Evolutionary conservation across 352 stramenopile genomes (phyloP).

Genomic region (Globisporangium middletonii): DNA sequence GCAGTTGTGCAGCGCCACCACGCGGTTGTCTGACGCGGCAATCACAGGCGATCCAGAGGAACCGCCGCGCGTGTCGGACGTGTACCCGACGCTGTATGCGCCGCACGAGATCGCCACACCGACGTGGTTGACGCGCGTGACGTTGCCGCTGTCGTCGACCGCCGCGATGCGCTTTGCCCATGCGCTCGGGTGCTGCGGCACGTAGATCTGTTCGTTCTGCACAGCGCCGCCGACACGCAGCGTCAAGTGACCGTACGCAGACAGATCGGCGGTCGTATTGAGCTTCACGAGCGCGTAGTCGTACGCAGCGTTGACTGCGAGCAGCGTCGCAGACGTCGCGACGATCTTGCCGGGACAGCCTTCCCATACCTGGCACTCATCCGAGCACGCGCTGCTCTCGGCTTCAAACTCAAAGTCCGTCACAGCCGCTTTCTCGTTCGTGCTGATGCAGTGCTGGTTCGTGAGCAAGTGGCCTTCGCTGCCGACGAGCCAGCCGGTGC

Average conservation of each 20-base stretch:
- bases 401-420: conserved; percentile 33
- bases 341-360: conserved; percentile 19
- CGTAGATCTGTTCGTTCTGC: conserved; percentile 35
- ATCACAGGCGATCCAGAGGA: conserved; percentile 44
- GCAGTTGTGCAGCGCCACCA: conserved; percentile 47
- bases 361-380: conserved; percentile 17
- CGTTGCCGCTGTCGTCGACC: conserved; percentile 21
- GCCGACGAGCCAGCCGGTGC: conserved; percentile 39
- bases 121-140: conserved; percentile 12
- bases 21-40: conserved; percentile 28
- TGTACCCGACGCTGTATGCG: conserved; percentile 30
- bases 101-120: conserved; percentile 23
- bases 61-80: conserved; percentile 29
- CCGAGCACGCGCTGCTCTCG: conserved; percentile 23
- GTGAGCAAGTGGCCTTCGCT: conserved; percentile 39
- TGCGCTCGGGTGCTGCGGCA: conserved; percentile 37
- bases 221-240: conserved; percentile 20
- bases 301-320: conserved; percentile 14
- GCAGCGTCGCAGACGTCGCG: conserved; percentile 20
- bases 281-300: conserved; percentile 49
- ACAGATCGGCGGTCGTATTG: conserved; percentile 17
- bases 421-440: conserved; percentile 10
- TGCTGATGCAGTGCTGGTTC: conserved; percentile 39
- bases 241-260: conserved; percentile 26
- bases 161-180: conserved; percentile 30